Percentiles rank a stretch among this genome's conserved stretches.
These are phyloP conservation scores for Poronia punctata DNA, from an alignment of 495 filamentous ascomycete species.

Conservation along the genomic window DNA sequence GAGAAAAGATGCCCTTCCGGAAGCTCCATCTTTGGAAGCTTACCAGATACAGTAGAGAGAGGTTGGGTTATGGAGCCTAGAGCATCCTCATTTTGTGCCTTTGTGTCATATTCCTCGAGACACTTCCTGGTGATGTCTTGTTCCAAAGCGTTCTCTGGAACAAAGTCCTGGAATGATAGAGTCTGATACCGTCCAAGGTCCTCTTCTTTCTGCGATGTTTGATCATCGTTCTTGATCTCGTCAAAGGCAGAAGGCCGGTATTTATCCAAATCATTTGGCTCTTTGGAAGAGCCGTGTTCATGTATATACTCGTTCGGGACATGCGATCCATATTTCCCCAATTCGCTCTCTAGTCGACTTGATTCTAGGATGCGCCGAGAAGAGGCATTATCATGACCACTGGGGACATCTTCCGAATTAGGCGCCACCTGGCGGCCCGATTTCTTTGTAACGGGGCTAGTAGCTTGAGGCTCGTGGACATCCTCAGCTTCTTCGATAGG, in stretches of 20 bases:
- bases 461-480: constrained; percentile 17
- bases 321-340: constrained; percentile 21
- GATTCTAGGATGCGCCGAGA: neutral
- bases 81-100: constrained; percentile 5
- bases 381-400: constrained; percentile 18
- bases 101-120: constrained; percentile 21
- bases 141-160: constrained; percentile 5
- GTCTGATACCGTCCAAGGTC: constrained; percentile 25
- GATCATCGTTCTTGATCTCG: constrained; percentile 22
- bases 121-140: constrained; percentile 20
- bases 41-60: neutral
- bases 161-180: constrained; percentile 15
- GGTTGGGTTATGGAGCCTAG: neutral
- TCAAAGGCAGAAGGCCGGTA: constrained; percentile 23
- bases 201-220: constrained; percentile 19
- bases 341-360: constrained; percentile 8
- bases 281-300: constrained; percentile 18
- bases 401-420: constrained; percentile 17
- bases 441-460: constrained; percentile 4
- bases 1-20: constrained; percentile 3
- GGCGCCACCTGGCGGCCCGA: constrained; percentile 21
- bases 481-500: constrained; percentile 18
- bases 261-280: constrained; percentile 21
- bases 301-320: constrained; percentile 22
- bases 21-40: constrained; percentile 5